Base-by-base conservation (phyloP, 495 filamentous ascomycete species). In the Cercophora newfieldiana region DNA sequence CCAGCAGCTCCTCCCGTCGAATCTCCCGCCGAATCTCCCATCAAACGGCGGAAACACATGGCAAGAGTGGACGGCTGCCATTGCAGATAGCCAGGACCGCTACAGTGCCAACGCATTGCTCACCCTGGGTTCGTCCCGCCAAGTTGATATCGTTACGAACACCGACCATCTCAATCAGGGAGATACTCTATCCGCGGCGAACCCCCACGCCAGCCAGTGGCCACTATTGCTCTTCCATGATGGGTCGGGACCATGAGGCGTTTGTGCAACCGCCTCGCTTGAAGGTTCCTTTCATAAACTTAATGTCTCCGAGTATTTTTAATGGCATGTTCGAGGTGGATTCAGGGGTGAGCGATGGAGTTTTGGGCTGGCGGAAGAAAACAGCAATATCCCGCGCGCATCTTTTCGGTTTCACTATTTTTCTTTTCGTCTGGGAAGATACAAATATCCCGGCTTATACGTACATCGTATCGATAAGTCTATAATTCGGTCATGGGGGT, bases 41-140 rank as follows among this genome's bases (percentile, higher is more conserved):
- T 70, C 68, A 19, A 47, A 14, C 22, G 33, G 30, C 10, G 68
- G 69, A 0, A 83, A 81, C 56, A 72, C 79, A 1, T 83, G 80
- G 80, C 76, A 82, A 8, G 78, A 82, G 65, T 83, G 80, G 80
- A 78, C 80, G 7, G 76, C 77, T 0, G 80, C 80, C 37, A 78
- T 83, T 12, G 76, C 77, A 14, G 79, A 80, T 68, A 82, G 68
- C 26, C 79, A 81, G 33, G 79, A 82, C 18, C 71, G 78, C 26
- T 81, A 77, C 68, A 80, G 79, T 55, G 78, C 79, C 31, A 80
- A 69, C 26, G 76, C 79, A 1, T 59, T 82, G 37, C 72, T 83
- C 56, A 80, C 75, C 1, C 69, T 82, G 22, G 78, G 76, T n/a
- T 66, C 69, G 1, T 61, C 63, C 12, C 63, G 70, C 24, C 67